A percentile compares a stretch with the other conserved stretches of the same genome.
Evolutionary conservation across 192 early-diverging fungal species (phyloP).

Genomic region (Chytriomyces sp.): DNA sequence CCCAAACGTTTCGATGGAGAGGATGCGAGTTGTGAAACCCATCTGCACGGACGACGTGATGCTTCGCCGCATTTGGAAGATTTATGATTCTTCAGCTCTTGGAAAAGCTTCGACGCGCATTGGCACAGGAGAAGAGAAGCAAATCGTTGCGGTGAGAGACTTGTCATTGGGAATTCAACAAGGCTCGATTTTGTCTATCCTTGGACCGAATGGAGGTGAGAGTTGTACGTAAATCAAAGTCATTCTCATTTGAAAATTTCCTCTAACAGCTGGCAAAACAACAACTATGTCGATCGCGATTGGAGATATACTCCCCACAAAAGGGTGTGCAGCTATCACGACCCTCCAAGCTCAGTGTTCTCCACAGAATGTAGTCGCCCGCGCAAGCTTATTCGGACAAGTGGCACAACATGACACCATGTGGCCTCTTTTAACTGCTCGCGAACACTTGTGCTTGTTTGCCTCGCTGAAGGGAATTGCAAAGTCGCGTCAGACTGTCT

Average conservation of each 20-base stretch:
- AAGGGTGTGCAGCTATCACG: slow-evolving; percentile 37
- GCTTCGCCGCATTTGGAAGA: slow-evolving; percentile 29
- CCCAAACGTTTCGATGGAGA: slow-evolving; percentile 35
- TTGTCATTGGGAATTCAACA: slow-evolving; percentile 56
- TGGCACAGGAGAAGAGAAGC: neutral
- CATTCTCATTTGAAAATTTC: no score
- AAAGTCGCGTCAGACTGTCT: neutral
- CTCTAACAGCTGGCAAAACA: slow-evolving; percentile 40
- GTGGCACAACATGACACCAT: slow-evolving; percentile 44
- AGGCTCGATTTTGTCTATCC: slow-evolving; percentile 32
- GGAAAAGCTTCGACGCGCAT: neutral
- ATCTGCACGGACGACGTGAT: slow-evolving; percentile 33
- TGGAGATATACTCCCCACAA: slow-evolving; percentile 30
- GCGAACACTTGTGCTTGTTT: slow-evolving; percentile 44
- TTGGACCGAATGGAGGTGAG: slow-evolving; percentile 46
- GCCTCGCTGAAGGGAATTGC: slow-evolving; percentile 42
- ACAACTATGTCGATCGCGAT: slow-evolving; percentile 43
- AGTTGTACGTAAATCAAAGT: no score
- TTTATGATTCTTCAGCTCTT: no score
- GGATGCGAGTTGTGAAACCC: slow-evolving; percentile 29
- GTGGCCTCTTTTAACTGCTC: slow-evolving; percentile 43
- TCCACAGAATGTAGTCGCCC: slow-evolving; percentile 19
- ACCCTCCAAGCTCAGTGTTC: slow-evolving; percentile 19
- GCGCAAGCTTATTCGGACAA: slow-evolving; percentile 26
- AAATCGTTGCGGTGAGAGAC: slow-evolving; percentile 57